Base-by-base conservation (phyloP, 1,139 yeast species). In the Scheffersomyces titani region DNA sequence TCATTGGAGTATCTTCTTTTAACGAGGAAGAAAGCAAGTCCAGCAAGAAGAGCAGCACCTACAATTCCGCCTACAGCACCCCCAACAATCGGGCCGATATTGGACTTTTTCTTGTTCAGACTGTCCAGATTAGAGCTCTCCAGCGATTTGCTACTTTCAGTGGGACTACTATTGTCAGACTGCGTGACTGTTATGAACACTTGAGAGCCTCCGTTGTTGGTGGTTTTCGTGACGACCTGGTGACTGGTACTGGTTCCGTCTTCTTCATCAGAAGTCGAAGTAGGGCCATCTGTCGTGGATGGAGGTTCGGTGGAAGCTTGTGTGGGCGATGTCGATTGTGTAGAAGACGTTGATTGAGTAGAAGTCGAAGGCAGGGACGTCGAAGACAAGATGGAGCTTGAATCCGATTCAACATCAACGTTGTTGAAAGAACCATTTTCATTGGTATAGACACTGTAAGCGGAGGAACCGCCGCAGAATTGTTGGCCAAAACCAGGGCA, bases 11-110 rank as follows among this genome's bases (percentile, higher is more conserved):
- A 69, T 57, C 78, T 76, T 56, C 81, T 77, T 58, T 82, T 78
- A 55, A 85, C 68, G 58, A 86, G 65, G 65, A 85, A 78, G 65
- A 86, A 78, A 20, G 80, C 63, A 1, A 74, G 66, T 0, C 73
- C 77, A 3, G 78, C 84, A n/a, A 86, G 59, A 6, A 81, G 66
- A 6, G 77, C 76, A 2, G 84, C 63, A 1, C 77, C 86, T 16
- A 78, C 88, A 19, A 85, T 70, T 4, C 83, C 89, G 30, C 91
- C 92, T 16, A 86, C 88, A 1, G 83, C 90, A 24, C 90, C 90
- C 18, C 92, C 92, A 18, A 83, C 88, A 50, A 87, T 85, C 45
- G 90, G 85, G 5, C 87, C 90, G 4, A 72, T 68, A 52, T 74
- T 77, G 18, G 75, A 52, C 44, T 56, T 52, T 16, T 56, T 57